These are phyloP conservation scores for Phanerodontia chrysosporium DNA, from an alignment of 768 basidiomycete species.

Conservation along the genomic window DNA sequence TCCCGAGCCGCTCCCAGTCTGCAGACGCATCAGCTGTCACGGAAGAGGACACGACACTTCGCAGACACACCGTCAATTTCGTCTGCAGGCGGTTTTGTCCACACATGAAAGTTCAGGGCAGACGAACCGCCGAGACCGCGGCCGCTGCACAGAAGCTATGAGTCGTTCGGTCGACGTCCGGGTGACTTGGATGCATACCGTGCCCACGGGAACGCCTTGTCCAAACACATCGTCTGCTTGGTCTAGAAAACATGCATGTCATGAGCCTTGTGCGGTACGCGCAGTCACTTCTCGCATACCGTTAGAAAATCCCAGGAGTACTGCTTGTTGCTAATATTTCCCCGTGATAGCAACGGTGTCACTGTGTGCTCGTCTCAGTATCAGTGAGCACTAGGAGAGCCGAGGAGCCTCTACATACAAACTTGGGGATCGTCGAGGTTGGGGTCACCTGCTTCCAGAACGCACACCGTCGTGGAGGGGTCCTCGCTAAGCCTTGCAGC, in stretches of 20 bases:
- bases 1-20: slow-evolving; percentile 17
- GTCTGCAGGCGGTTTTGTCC: slow-evolving; percentile 19
- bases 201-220: neutral
- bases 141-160: slow-evolving; percentile 8
- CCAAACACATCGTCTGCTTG: neutral
- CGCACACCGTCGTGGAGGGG: neutral
- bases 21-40: neutral
- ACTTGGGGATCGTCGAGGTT: slow-evolving; percentile 7
- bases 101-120: slow-evolving; percentile 21
- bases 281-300: slow-evolving; percentile 7
- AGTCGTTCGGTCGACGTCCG: neutral
- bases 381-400: too few relatives aligned
- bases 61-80: slow-evolving; percentile 20
- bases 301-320: slow-evolving; percentile 19
- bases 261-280: too few relatives aligned
- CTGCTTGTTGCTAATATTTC: slow-evolving; percentile 16
- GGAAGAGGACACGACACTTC: neutral
- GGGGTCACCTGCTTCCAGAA: slow-evolving; percentile 22
- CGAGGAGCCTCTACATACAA: too few relatives aligned
- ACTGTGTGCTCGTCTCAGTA: slow-evolving; percentile 12
- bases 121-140: slow-evolving; percentile 24
- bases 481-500: slow-evolving; percentile 34
- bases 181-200: slow-evolving; percentile 2
- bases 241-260: neutral
- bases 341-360: slow-evolving; percentile 13